Evolutionary conservation across 345 rosid species (phyloP).

Genomic region (Populus nigra): DNA sequence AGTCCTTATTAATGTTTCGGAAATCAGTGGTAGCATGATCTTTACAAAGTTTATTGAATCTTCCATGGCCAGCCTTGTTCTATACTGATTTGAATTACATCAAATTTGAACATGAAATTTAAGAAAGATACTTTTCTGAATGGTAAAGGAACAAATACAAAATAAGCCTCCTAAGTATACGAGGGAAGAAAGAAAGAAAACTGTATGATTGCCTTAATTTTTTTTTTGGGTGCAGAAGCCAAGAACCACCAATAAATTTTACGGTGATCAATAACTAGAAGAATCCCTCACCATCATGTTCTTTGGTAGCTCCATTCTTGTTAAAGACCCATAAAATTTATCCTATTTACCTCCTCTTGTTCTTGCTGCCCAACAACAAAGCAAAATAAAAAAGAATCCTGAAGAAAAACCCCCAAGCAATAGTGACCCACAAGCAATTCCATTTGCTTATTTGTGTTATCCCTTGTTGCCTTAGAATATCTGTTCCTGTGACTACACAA

Average conservation of each 20-base stretch:
- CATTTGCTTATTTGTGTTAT: constrained; percentile 33
- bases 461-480: constrained; percentile 21
- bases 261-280: not conserved
- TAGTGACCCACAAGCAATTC: constrained; percentile 34
- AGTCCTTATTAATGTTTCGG: not conserved
- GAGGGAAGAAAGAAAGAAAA: not conserved
- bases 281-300: too few species aligned
- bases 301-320: too few species aligned
- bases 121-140: not conserved
- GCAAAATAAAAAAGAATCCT: constrained; percentile 32
- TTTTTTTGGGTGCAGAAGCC: not conserved
- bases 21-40: not conserved
- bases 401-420: constrained; percentile 33
- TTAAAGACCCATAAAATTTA: too few species aligned
- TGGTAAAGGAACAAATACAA: not conserved
- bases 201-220: not conserved
- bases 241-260: not conserved
- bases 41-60: not conserved
- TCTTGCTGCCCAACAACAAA: constrained; percentile 36
- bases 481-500: constrained; percentile 25
- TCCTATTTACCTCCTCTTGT: constrained; percentile 23
- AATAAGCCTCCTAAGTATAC: not conserved
- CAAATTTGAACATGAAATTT: not conserved
- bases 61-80: not conserved
- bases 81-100: not conserved